These are phyloP conservation scores for Monosporascus sp. DNA, from an alignment of 2,329 filamentous ascomycete species.

Conservation along the genomic window DNA sequence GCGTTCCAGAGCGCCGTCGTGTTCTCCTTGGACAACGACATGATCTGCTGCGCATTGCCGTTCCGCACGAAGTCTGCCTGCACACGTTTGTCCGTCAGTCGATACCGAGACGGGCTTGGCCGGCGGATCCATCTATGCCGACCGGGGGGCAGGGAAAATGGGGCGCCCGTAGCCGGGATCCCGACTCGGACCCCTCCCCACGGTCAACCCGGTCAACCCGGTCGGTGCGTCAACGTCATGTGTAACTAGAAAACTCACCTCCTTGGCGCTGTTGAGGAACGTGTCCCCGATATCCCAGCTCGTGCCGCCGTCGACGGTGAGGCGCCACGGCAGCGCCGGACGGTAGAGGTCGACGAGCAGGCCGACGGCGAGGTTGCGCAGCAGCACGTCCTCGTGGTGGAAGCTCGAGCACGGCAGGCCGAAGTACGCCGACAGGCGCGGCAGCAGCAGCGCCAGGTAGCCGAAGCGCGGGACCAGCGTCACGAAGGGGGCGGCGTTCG, in stretches of 20 bases:
- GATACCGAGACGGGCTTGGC: no score
- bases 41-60: conserved; percentile 83
- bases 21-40: conserved; percentile 80
- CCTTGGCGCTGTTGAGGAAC: conserved; percentile 61
- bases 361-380: conserved; percentile 28
- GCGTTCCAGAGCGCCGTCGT: conserved; percentile 79
- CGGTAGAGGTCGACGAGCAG: conserved; percentile 52
- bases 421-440: conserved; percentile 51
- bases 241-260: conserved; percentile 35
- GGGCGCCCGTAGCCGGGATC: no score
- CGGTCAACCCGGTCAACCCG: no score
- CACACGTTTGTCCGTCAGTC: neutral
- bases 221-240: neutral
- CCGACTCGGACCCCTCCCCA: no score
- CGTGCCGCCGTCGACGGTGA: conserved; percentile 49
- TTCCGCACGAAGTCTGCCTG: conserved; percentile 82
- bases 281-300: conserved; percentile 59
- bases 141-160: no score
- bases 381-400: conserved; percentile 39
- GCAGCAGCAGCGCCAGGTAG: conserved; percentile 54
- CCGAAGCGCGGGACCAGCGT: conserved; percentile 53
- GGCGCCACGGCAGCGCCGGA: conserved; percentile 48
- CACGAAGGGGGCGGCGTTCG: conserved; percentile 45
- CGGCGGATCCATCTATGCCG: no score
- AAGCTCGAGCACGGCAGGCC: conserved; percentile 52